Evolutionary conservation across 2,329 filamentous ascomycete species (phyloP).

Genomic region (Clarireedia hainanense): DNA sequence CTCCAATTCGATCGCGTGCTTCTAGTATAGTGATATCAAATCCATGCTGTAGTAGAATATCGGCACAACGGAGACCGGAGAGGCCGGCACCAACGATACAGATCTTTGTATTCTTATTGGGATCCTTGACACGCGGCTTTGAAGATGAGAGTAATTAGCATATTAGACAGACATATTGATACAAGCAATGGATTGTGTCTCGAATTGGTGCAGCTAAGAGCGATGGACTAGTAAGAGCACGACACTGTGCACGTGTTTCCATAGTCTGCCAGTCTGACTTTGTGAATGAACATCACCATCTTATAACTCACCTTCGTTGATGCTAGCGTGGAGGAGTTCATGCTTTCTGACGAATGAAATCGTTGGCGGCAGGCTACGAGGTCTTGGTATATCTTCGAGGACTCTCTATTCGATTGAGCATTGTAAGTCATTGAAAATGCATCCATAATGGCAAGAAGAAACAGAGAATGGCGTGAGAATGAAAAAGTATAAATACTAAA

Average conservation of each 20-base stretch:
- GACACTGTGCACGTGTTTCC: too few species aligned
- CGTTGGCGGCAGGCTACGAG: conserved; percentile 12
- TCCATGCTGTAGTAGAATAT: conserved; percentile 44
- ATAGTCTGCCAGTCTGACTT: too few species aligned
- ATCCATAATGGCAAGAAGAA: conserved; percentile 9
- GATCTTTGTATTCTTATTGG: conserved; percentile 5
- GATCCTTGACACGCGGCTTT: not conserved
- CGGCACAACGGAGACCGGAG: conserved; percentile 48
- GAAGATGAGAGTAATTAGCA: not conserved
- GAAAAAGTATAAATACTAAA: too few species aligned
- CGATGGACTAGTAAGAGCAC: too few species aligned
- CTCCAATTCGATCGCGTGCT: conserved; percentile 46
- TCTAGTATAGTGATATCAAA: conserved; percentile 51
- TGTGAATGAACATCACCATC: too few species aligned
- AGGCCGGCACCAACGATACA: conserved; percentile 49
- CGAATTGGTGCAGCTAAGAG: too few species aligned
- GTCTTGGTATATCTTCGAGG: conserved; percentile 22
- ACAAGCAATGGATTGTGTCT: too few species aligned
- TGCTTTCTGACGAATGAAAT: not conserved
- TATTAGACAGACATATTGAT: too few species aligned
- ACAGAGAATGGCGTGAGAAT: too few species aligned
- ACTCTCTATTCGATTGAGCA: conserved; percentile 14
- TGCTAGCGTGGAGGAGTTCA: not conserved
- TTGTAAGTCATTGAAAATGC: conserved; percentile 21
- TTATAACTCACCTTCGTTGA: not conserved